These are phyloP conservation scores for Ilyonectria mors-panacis DNA, from an alignment of 2,329 filamentous ascomycete genomes.

Conservation along the genomic window DNA sequence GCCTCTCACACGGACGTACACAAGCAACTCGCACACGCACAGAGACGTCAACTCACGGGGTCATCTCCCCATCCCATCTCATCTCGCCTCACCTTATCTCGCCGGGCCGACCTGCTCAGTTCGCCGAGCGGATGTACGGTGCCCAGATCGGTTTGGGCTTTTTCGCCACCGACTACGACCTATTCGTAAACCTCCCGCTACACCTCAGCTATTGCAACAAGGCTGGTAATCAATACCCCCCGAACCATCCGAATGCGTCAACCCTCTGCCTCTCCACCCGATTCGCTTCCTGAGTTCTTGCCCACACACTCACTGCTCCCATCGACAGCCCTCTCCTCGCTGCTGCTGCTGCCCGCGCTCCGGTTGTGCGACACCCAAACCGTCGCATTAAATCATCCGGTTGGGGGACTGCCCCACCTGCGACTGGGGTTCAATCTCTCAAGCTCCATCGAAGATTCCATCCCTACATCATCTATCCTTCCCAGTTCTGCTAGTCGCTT, in stretches of 20 bases:
- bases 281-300: background rate
- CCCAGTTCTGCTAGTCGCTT: constrained; percentile 20
- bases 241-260: background rate
- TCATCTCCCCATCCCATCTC: constrained; percentile 8
- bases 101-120: background rate
- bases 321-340: background rate
- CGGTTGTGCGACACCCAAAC: constrained; percentile 22
- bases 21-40: background rate
- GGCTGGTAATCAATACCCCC: background rate
- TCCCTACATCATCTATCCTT: constrained; percentile 26
- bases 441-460: constrained; percentile 30
- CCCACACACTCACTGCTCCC: background rate
- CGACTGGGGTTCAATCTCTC: constrained; percentile 25
- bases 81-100: constrained; percentile 30
- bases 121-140: background rate
- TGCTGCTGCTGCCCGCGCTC: constrained; percentile 11
- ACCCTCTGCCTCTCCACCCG: background rate
- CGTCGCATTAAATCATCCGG: constrained; percentile 21
- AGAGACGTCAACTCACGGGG: constrained; percentile 1
- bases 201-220: background rate
- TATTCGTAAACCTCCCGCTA: constrained; percentile 5
- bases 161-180: background rate
- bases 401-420: constrained; percentile 24
- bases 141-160: background rate
- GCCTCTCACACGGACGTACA: constrained; percentile 11